Base-by-base conservation (phyloP, 345 rosid genomes). In the Salix caprea region DNA sequence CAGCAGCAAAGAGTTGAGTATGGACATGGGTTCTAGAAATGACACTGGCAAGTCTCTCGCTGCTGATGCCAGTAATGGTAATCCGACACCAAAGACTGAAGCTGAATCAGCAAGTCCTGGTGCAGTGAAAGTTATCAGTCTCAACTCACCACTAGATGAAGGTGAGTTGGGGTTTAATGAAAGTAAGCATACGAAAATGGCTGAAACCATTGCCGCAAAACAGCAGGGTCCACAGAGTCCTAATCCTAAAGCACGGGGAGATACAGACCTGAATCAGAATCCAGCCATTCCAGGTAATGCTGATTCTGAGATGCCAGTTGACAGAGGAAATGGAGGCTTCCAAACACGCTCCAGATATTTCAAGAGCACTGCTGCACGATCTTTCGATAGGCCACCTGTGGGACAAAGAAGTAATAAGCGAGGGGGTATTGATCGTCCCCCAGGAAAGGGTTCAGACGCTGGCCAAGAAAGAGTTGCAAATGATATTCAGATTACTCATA, bases 361-460 rank as follows among this genome's bases (percentile, higher is more conserved):
- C 72, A 88, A 79, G 77, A 83, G 71, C 71, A 75, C 60, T 42
- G 84, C 84, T 21, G 78, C 90, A 6, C 72, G 83, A 64, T 74
- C 85, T 54, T 76, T 37, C 8, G 30, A 82, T 62, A 78, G 71
- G 67, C 85, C 90, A 64, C 91, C 90, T 77, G 77, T 87, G 78
- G 86, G 85, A 77, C 84, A 97, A 90, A 89, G 68, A 89, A 90
- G 91, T 85, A 86, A 74, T 5, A 13, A 0, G 79, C 84, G 14
- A 83, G 90, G 73, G 50, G 37, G 39, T 2, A n/a, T n/a, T 10
- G 62, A 56, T 56, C 23, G 88, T 30, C 32, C 70, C 78, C 77
- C 78, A 65, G 65, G 73, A 68, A 82, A 68, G 79, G 83, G 30
- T 75, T 24, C 74, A 3, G 76, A 81, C 67, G 82, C 76, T 71